Evolutionary conservation across 1,139 yeast species (phyloP), one percentile per base, ranked within the genome.

Genomic region (Geotrichum phurueaensis): DNA sequence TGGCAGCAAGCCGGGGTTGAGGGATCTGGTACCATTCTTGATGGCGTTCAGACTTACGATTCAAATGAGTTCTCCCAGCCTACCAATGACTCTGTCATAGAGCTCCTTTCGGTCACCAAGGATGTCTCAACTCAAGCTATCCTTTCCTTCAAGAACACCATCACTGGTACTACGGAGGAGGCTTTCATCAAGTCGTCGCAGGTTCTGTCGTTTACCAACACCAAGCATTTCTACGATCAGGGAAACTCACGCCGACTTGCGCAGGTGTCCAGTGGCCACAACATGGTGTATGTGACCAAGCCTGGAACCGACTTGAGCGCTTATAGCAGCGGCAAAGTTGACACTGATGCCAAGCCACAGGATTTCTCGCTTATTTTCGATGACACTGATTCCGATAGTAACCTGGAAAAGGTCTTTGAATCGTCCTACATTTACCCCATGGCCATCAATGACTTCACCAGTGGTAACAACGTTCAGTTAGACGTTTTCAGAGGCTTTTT

Each of bases 1-100:
- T 89, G 88, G 85, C 85, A 85, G 70, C 77, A 52, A 45, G 57
- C 57, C 2, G 71, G 67, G 5, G 64, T 68, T 10, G 62, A 60
- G 4, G 76, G 76, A 4, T 43, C 65, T 3, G 72, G 75, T 15
- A 33, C 51, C 5, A 43, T 51, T n/a, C 25, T 58, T n/a, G 10
- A 27, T 15, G 61, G 61, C 6, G 51, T 53, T 13, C 29, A 48
- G 15, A 36, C 45, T 25, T 43, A 47, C 29, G 53, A 58, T 45
- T 15, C 27, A 29, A 58, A 58, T 50, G 51, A 20, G 9, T 58
- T 45, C 22, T 43, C 25, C 45, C 43, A 58, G 9, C 51, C 48
- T 22, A 25, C 31, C 10, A 50, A 20, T 18, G 53, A 47, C 18
- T 29, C 55, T 29, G 31, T 54, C 18, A 23, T 51, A 20, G 62